These are phyloP conservation scores for Alternaria arbusti DNA, from an alignment of 2,329 filamentous ascomycete species.

Conservation along the genomic window DNA sequence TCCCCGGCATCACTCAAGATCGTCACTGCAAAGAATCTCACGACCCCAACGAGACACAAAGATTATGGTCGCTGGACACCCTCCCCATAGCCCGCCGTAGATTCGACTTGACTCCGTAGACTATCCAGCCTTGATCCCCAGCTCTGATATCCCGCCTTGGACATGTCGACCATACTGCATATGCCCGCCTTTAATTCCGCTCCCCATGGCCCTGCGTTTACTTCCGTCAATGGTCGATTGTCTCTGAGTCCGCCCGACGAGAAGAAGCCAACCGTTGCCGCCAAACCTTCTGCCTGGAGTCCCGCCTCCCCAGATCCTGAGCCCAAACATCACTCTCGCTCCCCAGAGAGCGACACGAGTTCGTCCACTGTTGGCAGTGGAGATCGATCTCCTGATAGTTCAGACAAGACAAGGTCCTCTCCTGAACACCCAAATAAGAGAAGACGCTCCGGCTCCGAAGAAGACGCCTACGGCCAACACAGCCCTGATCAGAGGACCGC, in stretches of 20 bases:
- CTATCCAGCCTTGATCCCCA: not conserved
- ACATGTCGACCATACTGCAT: conserved; percentile 46
- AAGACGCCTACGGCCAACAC: conserved; percentile 47
- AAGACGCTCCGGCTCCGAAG: conserved; percentile 71
- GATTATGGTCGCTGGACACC: conserved; percentile 5
- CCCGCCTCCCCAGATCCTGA: conserved; percentile 20
- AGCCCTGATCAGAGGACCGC: conserved; percentile 39
- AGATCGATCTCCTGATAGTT: conserved; percentile 33
- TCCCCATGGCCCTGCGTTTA: conserved; percentile 45
- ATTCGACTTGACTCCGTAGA: not conserved
- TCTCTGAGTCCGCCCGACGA: conserved; percentile 37
- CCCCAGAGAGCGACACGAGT: conserved; percentile 22
- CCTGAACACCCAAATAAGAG: conserved; percentile 56
- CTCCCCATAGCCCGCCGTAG: not conserved
- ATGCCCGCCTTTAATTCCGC: conserved; percentile 35
- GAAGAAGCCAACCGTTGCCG: conserved; percentile 24
- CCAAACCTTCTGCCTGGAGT: conserved; percentile 25
- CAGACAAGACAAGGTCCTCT: conserved; percentile 63
- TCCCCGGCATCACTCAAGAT: conserved; percentile 5
- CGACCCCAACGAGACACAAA: not conserved
- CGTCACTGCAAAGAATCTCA: conserved; percentile 7
- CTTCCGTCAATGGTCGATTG: conserved; percentile 44
- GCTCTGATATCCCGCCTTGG: conserved; percentile 1
- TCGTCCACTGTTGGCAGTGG: conserved; percentile 28
- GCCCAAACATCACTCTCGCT: conserved; percentile 28